Evolutionary conservation across 441 rosid species (phyloP), one percentile per base, ranked within the genome.

Genomic region (Dalechampia spathulata): DNA sequence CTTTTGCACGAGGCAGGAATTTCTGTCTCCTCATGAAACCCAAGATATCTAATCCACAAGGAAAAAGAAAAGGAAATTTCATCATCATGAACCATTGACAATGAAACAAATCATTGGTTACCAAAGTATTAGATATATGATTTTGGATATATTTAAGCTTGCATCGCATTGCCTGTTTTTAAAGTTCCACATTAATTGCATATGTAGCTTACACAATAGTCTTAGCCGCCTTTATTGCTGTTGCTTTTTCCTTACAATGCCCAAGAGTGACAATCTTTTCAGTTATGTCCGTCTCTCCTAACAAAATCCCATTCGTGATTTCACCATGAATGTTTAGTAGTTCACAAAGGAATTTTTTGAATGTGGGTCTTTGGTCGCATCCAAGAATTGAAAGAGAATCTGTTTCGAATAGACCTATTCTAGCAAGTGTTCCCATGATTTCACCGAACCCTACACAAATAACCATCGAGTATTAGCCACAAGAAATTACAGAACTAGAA

Each of bases 341-440:
- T 60, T 76, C 69, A 66, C 68, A 69, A 15, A 92, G 70, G 68
- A 92, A 83, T 60, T 57, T 38, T 69, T 72, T 55, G 63, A 85
- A 92, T 4, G 82, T 80, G 20, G 74, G 69, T 49, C 69, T 78
- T 27, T 62, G 60, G 54, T 67, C 77, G 20, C 53, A 60, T 60
- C 57, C 60, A 60, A 86, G 84, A 64, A 75, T 25, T 36, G 78
- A 71, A 67, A 72, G 75, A 55, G 75, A 41, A 73, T 79, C 84
- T 23, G 57, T 12, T n/a, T 23, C 53, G 22, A 88, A 78, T 43
- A 88, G 67, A 52, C 96, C 88, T 37, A 86, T 78, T 79, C 79
- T 88, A 19, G 81, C 74, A 54, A 88, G 79, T 15, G 87, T 79
- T 42, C 77, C 79, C 96, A 89, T 88, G 49, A 75, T 80, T 70